These are phyloP conservation scores for Verticillium nubilum DNA, from an alignment of 2,329 filamentous ascomycete genomes.

Conservation along the genomic window DNA sequence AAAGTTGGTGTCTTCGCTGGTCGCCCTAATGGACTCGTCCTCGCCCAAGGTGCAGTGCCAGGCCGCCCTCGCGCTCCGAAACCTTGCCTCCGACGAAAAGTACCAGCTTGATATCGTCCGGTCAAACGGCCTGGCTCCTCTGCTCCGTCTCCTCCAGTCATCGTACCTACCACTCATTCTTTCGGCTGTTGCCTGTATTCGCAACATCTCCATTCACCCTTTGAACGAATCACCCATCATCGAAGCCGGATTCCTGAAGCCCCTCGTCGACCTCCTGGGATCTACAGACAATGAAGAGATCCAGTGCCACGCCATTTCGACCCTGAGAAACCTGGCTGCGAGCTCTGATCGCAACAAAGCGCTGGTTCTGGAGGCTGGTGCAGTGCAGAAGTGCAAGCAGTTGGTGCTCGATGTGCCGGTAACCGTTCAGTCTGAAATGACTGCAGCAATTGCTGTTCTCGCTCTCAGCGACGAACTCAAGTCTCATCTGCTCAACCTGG, in stretches of 20 bases:
- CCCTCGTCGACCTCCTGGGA: slow-evolving; percentile 86
- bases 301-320: slow-evolving; percentile 97
- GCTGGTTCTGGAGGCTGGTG: slow-evolving; percentile 91
- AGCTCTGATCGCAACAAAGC: slow-evolving; percentile 98
- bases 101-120: slow-evolving; percentile 98
- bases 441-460: slow-evolving; percentile 94
- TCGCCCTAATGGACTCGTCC: slow-evolving; percentile 94
- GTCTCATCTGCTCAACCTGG: slow-evolving; percentile 80
- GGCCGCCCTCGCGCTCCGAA: slow-evolving; percentile 87
- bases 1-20: slow-evolving; percentile 86
- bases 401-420: slow-evolving; percentile 88
- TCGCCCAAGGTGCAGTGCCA: slow-evolving; percentile 98
- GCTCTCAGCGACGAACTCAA: slow-evolving; percentile 95
- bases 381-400: slow-evolving; percentile 98
- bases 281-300: slow-evolving; percentile 98
- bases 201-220: slow-evolving; percentile 98
- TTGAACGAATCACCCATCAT: slow-evolving; percentile 98
- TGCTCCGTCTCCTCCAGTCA: slow-evolving; percentile 86
- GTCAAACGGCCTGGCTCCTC: slow-evolving; percentile 75
- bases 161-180: slow-evolving; percentile 94
- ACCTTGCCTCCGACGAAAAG: slow-evolving; percentile 95
- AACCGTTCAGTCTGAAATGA: slow-evolving; percentile 98
- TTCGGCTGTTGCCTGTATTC: slow-evolving; percentile 94
- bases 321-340: slow-evolving; percentile 87
- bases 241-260: slow-evolving; percentile 91